phyloP scores from a whole-genome alignment of 129 eudicot species.

The Helianthus annuus region DNA sequence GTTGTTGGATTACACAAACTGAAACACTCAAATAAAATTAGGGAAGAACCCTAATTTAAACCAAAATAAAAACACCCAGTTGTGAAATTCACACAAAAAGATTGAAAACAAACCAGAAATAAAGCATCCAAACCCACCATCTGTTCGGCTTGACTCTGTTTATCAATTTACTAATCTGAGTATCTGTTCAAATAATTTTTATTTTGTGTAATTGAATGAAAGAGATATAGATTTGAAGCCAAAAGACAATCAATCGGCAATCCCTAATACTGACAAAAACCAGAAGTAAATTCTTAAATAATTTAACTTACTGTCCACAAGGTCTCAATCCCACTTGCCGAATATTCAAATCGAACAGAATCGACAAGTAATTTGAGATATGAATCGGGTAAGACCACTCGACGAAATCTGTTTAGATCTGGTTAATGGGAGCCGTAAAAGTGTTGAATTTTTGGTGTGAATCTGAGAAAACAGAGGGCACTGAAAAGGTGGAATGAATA shows the following conservation, averaged over 20 bases:
- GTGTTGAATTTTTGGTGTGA: conserved; percentile 1
- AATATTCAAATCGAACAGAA: conserved; percentile 24
- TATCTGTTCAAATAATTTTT: background rate
- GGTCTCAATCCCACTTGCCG: conserved; percentile 27
- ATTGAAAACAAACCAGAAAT: conserved; percentile 26
- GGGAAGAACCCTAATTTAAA: background rate
- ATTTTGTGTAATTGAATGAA: background rate
- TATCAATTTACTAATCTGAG: background rate
- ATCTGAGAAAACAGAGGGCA: conserved; percentile 22
- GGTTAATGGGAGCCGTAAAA: conserved; percentile 24
- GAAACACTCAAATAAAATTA: background rate
- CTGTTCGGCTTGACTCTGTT: background rate
- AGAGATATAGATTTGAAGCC: background rate
- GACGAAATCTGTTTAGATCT: conserved; percentile 20
- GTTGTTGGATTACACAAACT: background rate
- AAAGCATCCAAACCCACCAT: conserved; percentile 23
- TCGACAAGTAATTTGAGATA: conserved; percentile 1
- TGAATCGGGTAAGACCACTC: no score
- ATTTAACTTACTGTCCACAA: conserved; percentile 28
- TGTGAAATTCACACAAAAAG: background rate
- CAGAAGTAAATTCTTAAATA: conserved; percentile 15
- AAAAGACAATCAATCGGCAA: conserved; percentile 11
- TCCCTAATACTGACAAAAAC: background rate
- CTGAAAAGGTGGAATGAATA: conserved; percentile 17
- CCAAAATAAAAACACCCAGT: conserved; percentile 17